phyloP scores from a whole-genome alignment of 2,329 filamentous ascomycete species.

The Aspergillus carbonarius region DNA sequence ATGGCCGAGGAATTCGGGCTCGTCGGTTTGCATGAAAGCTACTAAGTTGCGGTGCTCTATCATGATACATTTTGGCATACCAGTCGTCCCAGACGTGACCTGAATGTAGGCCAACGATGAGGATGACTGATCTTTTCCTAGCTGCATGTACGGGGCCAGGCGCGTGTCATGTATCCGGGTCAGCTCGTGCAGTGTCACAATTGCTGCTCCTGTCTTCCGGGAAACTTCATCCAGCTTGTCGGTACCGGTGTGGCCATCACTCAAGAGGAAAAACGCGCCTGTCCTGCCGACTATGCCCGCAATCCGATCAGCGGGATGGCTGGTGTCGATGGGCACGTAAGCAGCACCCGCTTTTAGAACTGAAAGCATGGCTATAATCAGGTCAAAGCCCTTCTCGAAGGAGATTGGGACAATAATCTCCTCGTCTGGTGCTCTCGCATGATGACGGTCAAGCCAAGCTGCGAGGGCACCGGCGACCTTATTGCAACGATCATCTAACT shows the following conservation, averaged over 20 bases:
- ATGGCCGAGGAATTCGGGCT: not conserved
- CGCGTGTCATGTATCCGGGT: not conserved
- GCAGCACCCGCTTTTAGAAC: not conserved
- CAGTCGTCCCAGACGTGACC: conserved; percentile 6
- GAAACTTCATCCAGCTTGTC: not conserved
- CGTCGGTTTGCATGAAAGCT: not conserved
- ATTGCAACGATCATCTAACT: not conserved
- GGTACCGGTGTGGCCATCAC: not conserved
- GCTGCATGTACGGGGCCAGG: not conserved
- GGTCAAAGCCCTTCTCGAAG: not conserved
- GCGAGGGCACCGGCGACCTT: not conserved
- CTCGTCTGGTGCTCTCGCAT: not conserved
- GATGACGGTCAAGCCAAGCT: not conserved
- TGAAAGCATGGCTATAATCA: conserved; percentile 8
- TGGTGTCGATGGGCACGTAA: not conserved
- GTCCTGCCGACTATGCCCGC: not conserved
- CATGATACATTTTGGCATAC: conserved; percentile 8
- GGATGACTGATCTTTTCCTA: not conserved
- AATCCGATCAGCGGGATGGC: not conserved
- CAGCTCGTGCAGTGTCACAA: not conserved
- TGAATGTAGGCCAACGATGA: conserved; percentile 1
- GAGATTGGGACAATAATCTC: not conserved
- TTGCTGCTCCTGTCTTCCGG: too few species aligned
- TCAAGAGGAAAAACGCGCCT: not conserved
- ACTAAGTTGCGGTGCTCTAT: not conserved